Evolutionary conservation across 768 basidiomycete genomes (phyloP).

Genomic region (Hirschioporus abietinus): DNA sequence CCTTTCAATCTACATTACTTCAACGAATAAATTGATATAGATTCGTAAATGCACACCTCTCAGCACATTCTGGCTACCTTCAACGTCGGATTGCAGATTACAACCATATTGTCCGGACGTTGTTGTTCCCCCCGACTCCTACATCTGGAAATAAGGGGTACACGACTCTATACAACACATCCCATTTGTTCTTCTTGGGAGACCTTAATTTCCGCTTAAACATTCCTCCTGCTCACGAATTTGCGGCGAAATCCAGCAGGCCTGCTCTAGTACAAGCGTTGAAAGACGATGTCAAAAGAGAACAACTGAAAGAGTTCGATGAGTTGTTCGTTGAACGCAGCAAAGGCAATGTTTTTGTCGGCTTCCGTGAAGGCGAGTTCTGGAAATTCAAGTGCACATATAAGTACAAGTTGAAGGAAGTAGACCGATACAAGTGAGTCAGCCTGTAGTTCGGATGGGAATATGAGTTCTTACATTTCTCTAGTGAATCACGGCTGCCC

Average conservation of each 20-base stretch:
- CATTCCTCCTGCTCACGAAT: constrained; percentile 50
- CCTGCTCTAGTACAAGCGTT: constrained; percentile 38
- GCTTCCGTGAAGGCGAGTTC: constrained; percentile 81
- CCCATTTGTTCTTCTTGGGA: constrained; percentile 89
- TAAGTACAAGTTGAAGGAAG: constrained; percentile 77
- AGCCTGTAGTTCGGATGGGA: constrained; percentile 8
- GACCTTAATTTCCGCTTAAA: constrained; percentile 89
- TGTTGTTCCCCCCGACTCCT: constrained; percentile 65
- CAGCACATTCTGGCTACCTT: constrained; percentile 70
- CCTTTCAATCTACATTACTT: constrained; percentile 7
- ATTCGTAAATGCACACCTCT: constrained; percentile 90
- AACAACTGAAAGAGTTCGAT: constrained; percentile 64
- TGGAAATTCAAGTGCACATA: constrained; percentile 90
- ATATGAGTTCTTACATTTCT: constrained; percentile 7
- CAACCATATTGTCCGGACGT: constrained; percentile 68
- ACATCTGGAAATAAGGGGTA: constrained; percentile 30
- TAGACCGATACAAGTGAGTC: constrained; percentile 75
- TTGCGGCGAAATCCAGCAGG: constrained; percentile 27
- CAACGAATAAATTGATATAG: constrained; percentile 39
- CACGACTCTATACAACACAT: constrained; percentile 75
- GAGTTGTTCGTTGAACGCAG: constrained; percentile 61
- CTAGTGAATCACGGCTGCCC: constrained; percentile 65
- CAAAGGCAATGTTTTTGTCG: constrained; percentile 61
- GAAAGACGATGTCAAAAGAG: constrained; percentile 45
- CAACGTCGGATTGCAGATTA: constrained; percentile 70